Conservation (phyloP, 129 eudicot species). For the Helichrysum umbraculigerum region DNA sequence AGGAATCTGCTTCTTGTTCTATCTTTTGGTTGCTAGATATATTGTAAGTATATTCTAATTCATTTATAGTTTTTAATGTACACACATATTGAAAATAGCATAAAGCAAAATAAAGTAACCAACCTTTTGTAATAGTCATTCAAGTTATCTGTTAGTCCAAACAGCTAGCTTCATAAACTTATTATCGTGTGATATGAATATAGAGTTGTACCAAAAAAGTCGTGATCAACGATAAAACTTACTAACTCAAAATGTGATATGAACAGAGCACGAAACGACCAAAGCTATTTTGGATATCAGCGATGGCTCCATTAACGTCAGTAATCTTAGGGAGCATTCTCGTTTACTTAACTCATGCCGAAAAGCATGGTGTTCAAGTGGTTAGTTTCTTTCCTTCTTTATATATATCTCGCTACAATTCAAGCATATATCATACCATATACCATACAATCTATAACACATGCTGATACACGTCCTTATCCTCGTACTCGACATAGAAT, state of each 20-base stretch:
- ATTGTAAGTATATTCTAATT: slow-evolving; percentile 51
- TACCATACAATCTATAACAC: background rate
- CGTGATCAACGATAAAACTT: background rate
- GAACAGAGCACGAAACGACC: slow-evolving; percentile 76
- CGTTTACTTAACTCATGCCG: slow-evolving; percentile 88
- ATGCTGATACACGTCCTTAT: background rate
- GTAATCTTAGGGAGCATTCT: slow-evolving; percentile 80
- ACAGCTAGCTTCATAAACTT: background rate
- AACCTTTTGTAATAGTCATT: background rate
- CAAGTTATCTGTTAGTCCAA: background rate
- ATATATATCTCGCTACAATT: background rate
- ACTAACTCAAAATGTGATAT: background rate
- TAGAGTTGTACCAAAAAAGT: background rate
- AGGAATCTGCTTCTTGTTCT: slow-evolving; percentile 80
- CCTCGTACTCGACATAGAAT: background rate
- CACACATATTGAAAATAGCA: background rate
- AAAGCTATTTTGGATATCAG: slow-evolving; percentile 84
- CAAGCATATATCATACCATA: background rate
- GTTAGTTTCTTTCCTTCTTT: slow-evolving; percentile 38
- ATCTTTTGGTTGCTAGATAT: slow-evolving; percentile 64
- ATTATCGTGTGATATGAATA: background rate
- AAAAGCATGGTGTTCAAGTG: slow-evolving; percentile 93
- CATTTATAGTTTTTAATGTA: background rate
- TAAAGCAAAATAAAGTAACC: background rate
- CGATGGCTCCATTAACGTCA: slow-evolving; percentile 89